Conservation (phyloP, 1,284 basidiomycete species). For the Naganishia cerealis region DNA sequence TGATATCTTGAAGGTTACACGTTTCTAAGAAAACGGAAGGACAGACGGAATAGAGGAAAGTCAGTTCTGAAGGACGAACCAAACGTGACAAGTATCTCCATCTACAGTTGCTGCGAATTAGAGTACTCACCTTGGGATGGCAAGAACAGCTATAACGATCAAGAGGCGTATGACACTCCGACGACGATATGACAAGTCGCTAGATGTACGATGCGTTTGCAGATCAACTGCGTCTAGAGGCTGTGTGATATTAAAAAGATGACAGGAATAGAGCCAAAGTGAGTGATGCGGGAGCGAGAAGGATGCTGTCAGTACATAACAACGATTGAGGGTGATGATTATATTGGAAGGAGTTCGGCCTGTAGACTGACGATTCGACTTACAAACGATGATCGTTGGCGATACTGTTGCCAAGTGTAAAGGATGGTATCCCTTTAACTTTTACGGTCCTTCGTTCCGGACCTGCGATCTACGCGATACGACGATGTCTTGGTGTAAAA, state of each 20-base stretch:
- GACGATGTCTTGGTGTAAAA: slow-evolving; percentile 4
- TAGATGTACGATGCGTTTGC: background rate
- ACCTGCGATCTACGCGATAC: slow-evolving; percentile 2
- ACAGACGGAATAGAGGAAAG: background rate
- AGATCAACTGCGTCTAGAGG: background rate
- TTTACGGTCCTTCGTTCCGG: background rate
- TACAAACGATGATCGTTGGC: background rate
- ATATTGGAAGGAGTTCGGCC: no score
- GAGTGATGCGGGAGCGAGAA: background rate
- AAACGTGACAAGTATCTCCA: background rate
- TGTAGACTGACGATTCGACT: background rate
- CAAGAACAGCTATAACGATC: background rate
- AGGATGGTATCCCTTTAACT: background rate
- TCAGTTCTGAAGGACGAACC: background rate
- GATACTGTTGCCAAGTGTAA: background rate
- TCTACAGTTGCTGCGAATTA: background rate
- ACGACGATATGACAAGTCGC: background rate
- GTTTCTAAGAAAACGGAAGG: background rate
- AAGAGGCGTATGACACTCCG: background rate
- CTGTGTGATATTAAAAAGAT: background rate
- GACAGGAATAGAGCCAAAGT: background rate
- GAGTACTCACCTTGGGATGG: background rate
- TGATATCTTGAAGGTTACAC: background rate
- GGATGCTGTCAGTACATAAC: background rate
- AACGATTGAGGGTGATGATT: background rate